Conservation (phyloP, 257 asterid species). For the Solanum rostratum region DNA sequence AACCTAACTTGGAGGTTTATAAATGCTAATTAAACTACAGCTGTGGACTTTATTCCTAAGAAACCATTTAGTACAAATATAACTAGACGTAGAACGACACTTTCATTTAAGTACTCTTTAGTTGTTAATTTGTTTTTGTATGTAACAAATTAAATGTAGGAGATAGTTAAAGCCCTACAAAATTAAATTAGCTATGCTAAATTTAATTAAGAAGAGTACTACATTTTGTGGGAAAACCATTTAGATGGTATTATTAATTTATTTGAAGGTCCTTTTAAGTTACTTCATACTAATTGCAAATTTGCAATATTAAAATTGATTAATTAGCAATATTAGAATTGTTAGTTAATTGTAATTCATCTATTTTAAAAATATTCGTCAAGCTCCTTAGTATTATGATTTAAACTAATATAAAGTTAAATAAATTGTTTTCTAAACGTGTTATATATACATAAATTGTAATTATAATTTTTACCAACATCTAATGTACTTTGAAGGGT, state of each 20-base stretch:
- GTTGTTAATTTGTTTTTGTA: neutral
- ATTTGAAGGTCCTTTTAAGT: neutral
- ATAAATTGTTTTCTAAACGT: no score
- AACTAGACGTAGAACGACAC: neutral
- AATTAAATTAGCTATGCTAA: neutral
- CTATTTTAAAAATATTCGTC: no score
- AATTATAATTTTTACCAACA: no score
- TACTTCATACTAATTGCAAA: neutral
- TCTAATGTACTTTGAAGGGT: no score
- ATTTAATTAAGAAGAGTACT: neutral
- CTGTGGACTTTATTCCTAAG: neutral
- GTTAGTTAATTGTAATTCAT: no score
- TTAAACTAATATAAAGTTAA: no score
- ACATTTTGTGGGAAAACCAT: neutral
- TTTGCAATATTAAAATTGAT: neutral
- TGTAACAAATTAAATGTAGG: neutral
- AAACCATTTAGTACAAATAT: neutral
- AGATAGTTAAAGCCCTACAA: neutral
- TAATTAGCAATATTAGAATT: no score
- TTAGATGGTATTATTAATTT: neutral
- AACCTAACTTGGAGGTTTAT: neutral
- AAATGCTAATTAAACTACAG: neutral
- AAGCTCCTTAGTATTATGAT: no score
- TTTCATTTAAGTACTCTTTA: neutral
- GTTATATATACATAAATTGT: no score